Base-by-base conservation (phyloP, 1,284 basidiomycete genomes). In the Albatrellus sp. region DNA sequence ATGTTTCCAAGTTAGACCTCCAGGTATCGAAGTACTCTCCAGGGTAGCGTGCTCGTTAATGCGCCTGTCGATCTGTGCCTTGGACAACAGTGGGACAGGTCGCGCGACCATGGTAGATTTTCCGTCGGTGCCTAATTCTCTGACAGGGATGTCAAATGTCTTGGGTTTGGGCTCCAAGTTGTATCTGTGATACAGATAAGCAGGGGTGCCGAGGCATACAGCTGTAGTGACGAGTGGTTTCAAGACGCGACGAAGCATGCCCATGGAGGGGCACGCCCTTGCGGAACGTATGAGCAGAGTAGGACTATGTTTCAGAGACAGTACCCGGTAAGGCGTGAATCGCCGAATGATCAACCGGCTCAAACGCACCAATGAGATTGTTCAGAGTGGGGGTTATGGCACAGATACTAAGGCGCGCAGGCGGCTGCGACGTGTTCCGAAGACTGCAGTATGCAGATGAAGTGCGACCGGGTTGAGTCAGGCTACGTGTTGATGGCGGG, bases 191-290 rank as follows among this genome's bases (percentile, higher is more conserved):
- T 69, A 72, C 45, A 69, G 52, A 57, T 77, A 80, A 10, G 66
- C 64, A 20, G 76, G 68, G 35, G 65, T 60, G 48, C 70, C 73
- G 50, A 73, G 61, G 38, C 67, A 61, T 24, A 69, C 64, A 30
- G 68, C 61, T 11, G 68, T 57, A 33, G 70, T 73, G 42, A 70
- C 59, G 47, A 73, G 51, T 11, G 76, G 80, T 57, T 75, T 85
- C 82, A 80, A 85, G 43, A 68, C 70, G 51, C 69, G 72, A 53
- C 67, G 68, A 46, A 81, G 62, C 80, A 85, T 84, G 35, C 52
- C 36, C 24, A 4, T 3, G 24, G 24, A 24, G 24, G 24, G 4
- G 7, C 24, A 7, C 3, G 24, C 24, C 4, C 24, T 7, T 4
- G 24, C 7, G 24, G 7, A 24, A 24, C 24, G 24, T 24, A 24